Evolutionary conservation across 371 early-diverging fungal genomes (phyloP).

Genomic region (Rhizopus sp.): DNA sequence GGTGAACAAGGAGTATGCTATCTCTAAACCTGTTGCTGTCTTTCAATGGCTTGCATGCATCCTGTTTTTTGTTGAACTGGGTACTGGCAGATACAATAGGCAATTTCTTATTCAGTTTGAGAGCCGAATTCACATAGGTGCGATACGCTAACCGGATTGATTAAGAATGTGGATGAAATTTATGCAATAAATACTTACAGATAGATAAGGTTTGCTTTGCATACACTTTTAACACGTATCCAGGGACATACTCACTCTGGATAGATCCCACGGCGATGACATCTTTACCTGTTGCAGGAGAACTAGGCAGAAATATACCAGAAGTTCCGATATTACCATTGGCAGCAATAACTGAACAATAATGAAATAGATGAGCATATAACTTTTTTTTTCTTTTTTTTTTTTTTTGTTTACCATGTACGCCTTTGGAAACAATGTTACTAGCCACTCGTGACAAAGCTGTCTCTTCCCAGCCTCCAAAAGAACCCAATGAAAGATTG

Average conservation of each 20-base stretch:
- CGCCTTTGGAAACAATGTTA: conserved; percentile 31
- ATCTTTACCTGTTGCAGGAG: conserved; percentile 60
- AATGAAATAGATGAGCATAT: not conserved
- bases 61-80: conserved; percentile 17
- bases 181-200: conserved; percentile 5
- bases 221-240: conserved; percentile 18
- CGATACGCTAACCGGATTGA: conserved; percentile 23
- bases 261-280: conserved; percentile 70
- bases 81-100: conserved; percentile 9
- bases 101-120: conserved; percentile 6
- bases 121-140: conserved; percentile 18
- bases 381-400: no score
- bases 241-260: conserved; percentile 43
- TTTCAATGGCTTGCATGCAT: conserved; percentile 18
- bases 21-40: conserved; percentile 11
- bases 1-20: conserved; percentile 44
- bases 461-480: conserved; percentile 39
- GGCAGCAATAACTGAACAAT: conserved; percentile 41
- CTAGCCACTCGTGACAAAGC: conserved; percentile 31
- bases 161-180: not conserved
- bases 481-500: conserved; percentile 25
- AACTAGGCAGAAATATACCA: conserved; percentile 59
- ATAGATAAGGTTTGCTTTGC: conserved; percentile 1
- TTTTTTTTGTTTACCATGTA: conserved; percentile 28
- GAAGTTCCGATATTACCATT: conserved; percentile 68